These are phyloP conservation scores for Solanum bulbocastanum DNA, from an alignment of 257 asterid species.

Conservation along the genomic window DNA sequence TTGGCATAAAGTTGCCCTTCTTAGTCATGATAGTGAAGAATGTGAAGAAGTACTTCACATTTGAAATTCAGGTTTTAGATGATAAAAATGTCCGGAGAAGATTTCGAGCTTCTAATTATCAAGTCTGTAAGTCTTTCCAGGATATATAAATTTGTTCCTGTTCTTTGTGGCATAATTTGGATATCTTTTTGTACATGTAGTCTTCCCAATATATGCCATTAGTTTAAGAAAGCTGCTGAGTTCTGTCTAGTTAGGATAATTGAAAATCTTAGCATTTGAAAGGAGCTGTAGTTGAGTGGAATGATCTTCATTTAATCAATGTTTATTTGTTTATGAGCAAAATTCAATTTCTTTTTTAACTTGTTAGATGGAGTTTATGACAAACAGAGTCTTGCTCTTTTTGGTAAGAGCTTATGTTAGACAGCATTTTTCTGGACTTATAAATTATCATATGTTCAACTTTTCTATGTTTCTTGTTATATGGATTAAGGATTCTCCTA, in stretches of 20 bases:
- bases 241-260: not conserved
- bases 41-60: constrained; percentile 83
- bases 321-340: not conserved
- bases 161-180: not conserved
- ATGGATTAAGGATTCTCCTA: not conserved
- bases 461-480: not conserved
- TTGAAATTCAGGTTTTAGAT: constrained; percentile 97
- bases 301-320: not conserved
- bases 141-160: constrained; percentile 1
- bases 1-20: constrained; percentile 93
- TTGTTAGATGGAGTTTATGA: not conserved
- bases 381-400: not conserved
- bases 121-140: constrained; percentile 82
- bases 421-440: not conserved
- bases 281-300: not conserved
- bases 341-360: not conserved
- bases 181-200: not conserved
- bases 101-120: constrained; percentile 95
- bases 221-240: not conserved
- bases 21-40: constrained; percentile 82
- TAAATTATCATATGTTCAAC: not conserved
- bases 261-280: not conserved
- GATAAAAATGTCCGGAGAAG: constrained; percentile 94
- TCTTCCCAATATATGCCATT: not conserved
- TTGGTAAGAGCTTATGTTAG: not conserved